Percentiles rank a stretch among this genome's conserved stretches.
Evolutionary conservation across 805 yeast species (phyloP).

Genomic region (Spathaspora girioi): DNA sequence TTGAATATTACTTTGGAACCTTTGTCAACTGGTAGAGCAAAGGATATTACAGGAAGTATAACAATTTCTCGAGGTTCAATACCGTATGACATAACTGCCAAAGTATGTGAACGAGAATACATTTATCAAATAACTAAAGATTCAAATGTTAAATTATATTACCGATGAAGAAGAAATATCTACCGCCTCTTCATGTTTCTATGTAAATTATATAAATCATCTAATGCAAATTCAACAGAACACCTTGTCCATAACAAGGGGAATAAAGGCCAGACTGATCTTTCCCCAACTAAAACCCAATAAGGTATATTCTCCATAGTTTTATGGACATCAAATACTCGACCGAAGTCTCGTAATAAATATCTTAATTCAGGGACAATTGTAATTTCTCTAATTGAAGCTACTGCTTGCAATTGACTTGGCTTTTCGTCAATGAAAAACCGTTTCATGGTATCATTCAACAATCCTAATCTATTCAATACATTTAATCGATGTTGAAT

Average conservation of each 20-base stretch:
- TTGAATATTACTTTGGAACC: conserved; percentile 60
- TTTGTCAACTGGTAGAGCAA: conserved; percentile 75
- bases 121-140: conserved; percentile 59
- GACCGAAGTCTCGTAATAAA: conserved; percentile 63
- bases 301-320: conserved; percentile 72
- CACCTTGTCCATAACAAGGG: conserved; percentile 85
- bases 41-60: conserved; percentile 74
- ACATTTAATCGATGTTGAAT: conserved; percentile 80
- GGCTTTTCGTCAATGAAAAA: conserved; percentile 81
- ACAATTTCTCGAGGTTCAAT: conserved; percentile 56
- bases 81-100: conserved; percentile 18
- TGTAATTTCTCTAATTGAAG: conserved; percentile 67
- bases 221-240: conserved; percentile 83
- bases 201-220: conserved; percentile 58
- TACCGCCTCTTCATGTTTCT: conserved; percentile 19
- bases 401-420: conserved; percentile 64
- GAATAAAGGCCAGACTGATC: conserved; percentile 88
- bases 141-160: conserved; percentile 41
- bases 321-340: conserved; percentile 74
- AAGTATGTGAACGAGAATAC: conserved; percentile 58
- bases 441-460: conserved; percentile 67
- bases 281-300: conserved; percentile 88
- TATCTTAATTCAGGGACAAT: conserved; percentile 84
- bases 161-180: conserved; percentile 24
- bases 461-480: conserved; percentile 71